Evolutionary conservation across 768 basidiomycete genomes (phyloP).

Genomic region (Kwoniella heveanensis): DNA sequence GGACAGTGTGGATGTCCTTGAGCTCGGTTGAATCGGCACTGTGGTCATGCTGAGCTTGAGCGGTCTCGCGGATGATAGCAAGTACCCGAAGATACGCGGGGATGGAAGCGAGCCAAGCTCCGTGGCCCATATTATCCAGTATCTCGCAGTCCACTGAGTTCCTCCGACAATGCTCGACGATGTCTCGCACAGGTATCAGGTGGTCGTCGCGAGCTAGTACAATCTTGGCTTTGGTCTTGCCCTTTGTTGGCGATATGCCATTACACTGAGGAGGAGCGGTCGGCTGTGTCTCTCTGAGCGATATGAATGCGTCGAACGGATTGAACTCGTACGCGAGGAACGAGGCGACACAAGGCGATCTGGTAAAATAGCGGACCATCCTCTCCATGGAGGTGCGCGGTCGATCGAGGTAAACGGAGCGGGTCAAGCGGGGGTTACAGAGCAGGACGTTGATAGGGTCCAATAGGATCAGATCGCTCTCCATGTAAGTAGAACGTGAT

Average conservation of each 20-base stretch:
- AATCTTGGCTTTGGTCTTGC: slow-evolving; percentile 5
- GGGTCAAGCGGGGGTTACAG: slow-evolving; percentile 10
- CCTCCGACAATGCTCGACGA: slow-evolving; percentile 4
- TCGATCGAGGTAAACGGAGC: neutral
- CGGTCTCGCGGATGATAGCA: neutral
- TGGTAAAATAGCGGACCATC: slow-evolving; percentile 17
- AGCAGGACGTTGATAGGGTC: slow-evolving; percentile 23
- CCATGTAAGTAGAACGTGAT: too few species aligned
- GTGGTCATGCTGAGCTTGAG: too few species aligned
- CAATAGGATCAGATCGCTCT: slow-evolving; percentile 12
- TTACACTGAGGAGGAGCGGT: neutral
- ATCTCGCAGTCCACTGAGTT: slow-evolving; percentile 12
- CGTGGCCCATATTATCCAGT: slow-evolving; percentile 21
- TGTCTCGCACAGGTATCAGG: slow-evolving; percentile 11
- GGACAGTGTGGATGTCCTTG: too few species aligned
- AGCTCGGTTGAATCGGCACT: too few species aligned
- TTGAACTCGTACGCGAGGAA: slow-evolving; percentile 19
- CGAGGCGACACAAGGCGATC: slow-evolving; percentile 5
- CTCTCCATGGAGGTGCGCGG: slow-evolving; percentile 5
- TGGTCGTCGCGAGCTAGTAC: slow-evolving; percentile 17
- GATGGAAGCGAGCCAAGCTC: slow-evolving; percentile 11
- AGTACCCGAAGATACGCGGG: slow-evolving; percentile 4
- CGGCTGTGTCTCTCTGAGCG: neutral
- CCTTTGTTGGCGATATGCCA: neutral
- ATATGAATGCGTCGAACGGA: slow-evolving; percentile 16